phyloP scores from a whole-genome alignment of 1,284 basidiomycete genomes.

The Volvariella volvacea region DNA sequence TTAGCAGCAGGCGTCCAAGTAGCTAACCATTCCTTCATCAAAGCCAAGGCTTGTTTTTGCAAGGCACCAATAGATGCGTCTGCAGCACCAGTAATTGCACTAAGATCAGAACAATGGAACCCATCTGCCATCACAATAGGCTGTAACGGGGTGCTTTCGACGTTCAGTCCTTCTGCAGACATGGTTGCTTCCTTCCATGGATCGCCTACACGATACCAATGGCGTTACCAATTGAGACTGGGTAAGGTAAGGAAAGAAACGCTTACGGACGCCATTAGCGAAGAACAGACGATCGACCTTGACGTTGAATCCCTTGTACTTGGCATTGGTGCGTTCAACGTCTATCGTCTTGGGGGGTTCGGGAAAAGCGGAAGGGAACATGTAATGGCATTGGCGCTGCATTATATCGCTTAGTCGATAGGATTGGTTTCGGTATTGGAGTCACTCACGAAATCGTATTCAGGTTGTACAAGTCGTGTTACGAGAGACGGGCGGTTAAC shows the following conservation, averaged over 20 bases:
- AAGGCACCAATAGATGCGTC: conserved; percentile 49
- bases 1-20: not conserved
- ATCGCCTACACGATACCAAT: conserved; percentile 37
- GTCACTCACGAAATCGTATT: conserved; percentile 45
- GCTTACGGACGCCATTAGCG: conserved; percentile 59
- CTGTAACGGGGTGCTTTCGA: conserved; percentile 42
- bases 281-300: conserved; percentile 55
- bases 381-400: conserved; percentile 56
- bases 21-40: not conserved
- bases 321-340: conserved; percentile 35
- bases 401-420: not conserved
- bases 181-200: conserved; percentile 70
- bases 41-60: conserved; percentile 32
- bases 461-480: conserved; percentile 51
- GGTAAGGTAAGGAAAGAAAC: conserved; percentile 4
- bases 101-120: conserved; percentile 63
- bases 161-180: conserved; percentile 45
- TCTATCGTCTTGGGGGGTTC: conserved; percentile 29
- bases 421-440: not conserved
- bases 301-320: conserved; percentile 60
- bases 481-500: conserved; percentile 44
- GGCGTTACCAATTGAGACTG: conserved; percentile 2
- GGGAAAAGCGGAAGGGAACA: conserved; percentile 52
- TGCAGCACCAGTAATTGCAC: conserved; percentile 29
- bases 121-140: conserved; percentile 53